Base-by-base conservation (phyloP, 2,329 filamentous ascomycete genomes). In the Venturiaceae sp. region DNA sequence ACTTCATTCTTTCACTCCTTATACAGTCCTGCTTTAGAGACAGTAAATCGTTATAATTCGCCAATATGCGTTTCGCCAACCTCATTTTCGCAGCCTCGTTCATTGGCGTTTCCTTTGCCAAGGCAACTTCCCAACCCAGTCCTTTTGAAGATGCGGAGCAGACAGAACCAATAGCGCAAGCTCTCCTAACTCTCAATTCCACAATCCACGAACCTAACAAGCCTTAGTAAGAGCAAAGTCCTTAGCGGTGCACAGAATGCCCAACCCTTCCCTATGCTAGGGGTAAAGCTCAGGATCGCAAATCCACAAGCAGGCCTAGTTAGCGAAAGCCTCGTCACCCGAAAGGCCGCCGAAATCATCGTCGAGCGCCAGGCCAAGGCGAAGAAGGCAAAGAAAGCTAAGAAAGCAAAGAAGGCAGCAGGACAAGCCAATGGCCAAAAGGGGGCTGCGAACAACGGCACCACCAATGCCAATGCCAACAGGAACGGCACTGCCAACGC, bases 31-130 rank as follows among this genome's bases (percentile, higher is more conserved):
- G 28, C 44, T 8, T 50, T 50, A 23, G 30, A 50, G 44, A 50
- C 26, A 23, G 13, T 26, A n/a, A 23, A n/a, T 50, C 23, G 30
- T 41, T n/a, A 50, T 30, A 50, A 30, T n/a, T 30, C 44, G 44
- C 44, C 44, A 50, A n/a, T n/a, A 50, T 50, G 44, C 44, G 44
- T 50, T 50, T 50, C 44, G 14, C 44, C 44, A 50, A 50, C 26
- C 14, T 50, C 19, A 28, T 50, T 26, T 30, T 50, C 44, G 44
- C 23, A 32, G 44, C 44, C 44, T 50, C 44, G 8, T 50, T 50
- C 44, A n/a, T 50, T 50, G 23, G 44, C 44, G 13, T 50, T 50
- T 50, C 44, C 23, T 30, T 50, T 23, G 44, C 44, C 44, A 50
- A 50, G 44, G 44, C 44, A 28, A 7, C 30, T 23, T 26, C 44